These are phyloP conservation scores for Hypoxylon sp. DNA, from an alignment of 2,329 filamentous ascomycete species.

Conservation along the genomic window DNA sequence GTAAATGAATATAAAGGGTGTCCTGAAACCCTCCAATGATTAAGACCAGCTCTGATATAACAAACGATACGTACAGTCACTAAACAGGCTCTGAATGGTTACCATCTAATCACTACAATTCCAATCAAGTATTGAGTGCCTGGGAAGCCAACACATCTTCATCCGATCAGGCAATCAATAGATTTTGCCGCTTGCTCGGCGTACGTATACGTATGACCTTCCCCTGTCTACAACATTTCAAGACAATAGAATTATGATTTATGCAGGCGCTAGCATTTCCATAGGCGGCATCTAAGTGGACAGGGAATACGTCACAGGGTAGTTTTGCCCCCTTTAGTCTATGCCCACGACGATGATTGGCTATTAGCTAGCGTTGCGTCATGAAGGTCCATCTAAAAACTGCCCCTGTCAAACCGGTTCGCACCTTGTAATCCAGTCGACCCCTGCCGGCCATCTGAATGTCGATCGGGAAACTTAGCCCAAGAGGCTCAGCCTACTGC, in stretches of 20 bases:
- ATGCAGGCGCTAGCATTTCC: slow-evolving; percentile 12
- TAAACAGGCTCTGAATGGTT: slow-evolving; percentile 5
- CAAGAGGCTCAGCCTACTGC: slow-evolving; percentile 6
- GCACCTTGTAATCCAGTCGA: slow-evolving; percentile 23
- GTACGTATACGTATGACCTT: slow-evolving; percentile 26
- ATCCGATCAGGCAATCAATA: slow-evolving; percentile 13
- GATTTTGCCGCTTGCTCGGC: slow-evolving; percentile 32
- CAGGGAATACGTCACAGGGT: slow-evolving; percentile 28
- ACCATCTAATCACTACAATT: slow-evolving; percentile 24
- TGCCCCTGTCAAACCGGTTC: slow-evolving; percentile 43
- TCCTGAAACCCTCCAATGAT: neutral
- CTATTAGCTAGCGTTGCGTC: slow-evolving; percentile 34
- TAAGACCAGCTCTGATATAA: slow-evolving; percentile 17
- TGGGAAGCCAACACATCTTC: slow-evolving; percentile 24
- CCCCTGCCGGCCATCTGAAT: slow-evolving; percentile 3
- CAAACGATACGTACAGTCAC: slow-evolving; percentile 10
- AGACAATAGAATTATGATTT: slow-evolving; percentile 19
- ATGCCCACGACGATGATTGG: slow-evolving; percentile 46
- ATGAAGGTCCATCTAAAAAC: slow-evolving; percentile 30
- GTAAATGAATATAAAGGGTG: slow-evolving; percentile 5
- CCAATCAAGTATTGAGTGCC: slow-evolving; percentile 8
- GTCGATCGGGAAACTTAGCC: slow-evolving; percentile 12
- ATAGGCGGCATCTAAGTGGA: slow-evolving; percentile 31
- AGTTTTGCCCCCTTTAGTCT: slow-evolving; percentile 48
- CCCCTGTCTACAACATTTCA: slow-evolving; percentile 17